Evolutionary conservation across 352 stramenopile genomes (phyloP).

Genomic region (Pythium rishiriense): DNA sequence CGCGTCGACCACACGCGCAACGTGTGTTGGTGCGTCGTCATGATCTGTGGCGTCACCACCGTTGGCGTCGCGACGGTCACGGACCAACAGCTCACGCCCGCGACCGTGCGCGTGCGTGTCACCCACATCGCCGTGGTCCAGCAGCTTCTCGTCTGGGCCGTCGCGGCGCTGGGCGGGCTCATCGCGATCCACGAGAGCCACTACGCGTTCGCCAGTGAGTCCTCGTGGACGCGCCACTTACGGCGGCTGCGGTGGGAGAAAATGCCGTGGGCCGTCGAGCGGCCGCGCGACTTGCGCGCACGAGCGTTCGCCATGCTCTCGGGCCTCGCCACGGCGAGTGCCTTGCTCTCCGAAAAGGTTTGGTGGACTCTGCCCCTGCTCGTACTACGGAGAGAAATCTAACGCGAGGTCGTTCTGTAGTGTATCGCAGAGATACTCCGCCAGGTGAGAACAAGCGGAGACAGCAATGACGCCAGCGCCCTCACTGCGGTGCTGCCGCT

Average conservation of each 20-base stretch:
- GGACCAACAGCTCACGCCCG: slow-evolving; percentile 13
- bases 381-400: not conserved
- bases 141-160: slow-evolving; percentile 25
- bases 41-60: slow-evolving; percentile 12
- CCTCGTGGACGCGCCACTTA: slow-evolving; percentile 5
- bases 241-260: slow-evolving; percentile 4
- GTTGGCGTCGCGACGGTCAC: not conserved
- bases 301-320: slow-evolving; percentile 33
- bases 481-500: not conserved
- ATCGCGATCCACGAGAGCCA: slow-evolving; percentile 22
- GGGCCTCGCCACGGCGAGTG: slow-evolving; percentile 27
- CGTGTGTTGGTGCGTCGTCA: not conserved
- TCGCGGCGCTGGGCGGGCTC: slow-evolving; percentile 21
- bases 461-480: no score
- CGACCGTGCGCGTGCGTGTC: slow-evolving; percentile 9
- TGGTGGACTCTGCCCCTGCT: not conserved
- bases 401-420: not conserved
- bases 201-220: slow-evolving; percentile 8
- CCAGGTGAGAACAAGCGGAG: not conserved
- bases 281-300: slow-evolving; percentile 8
- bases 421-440: slow-evolving; percentile 17
- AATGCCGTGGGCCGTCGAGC: not conserved
- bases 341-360: slow-evolving; percentile 42
- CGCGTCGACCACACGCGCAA: not conserved
- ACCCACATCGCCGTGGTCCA: slow-evolving; percentile 11